Conservation (phyloP, 768 basidiomycete genomes). For the Kwoniella botswanensis region DNA sequence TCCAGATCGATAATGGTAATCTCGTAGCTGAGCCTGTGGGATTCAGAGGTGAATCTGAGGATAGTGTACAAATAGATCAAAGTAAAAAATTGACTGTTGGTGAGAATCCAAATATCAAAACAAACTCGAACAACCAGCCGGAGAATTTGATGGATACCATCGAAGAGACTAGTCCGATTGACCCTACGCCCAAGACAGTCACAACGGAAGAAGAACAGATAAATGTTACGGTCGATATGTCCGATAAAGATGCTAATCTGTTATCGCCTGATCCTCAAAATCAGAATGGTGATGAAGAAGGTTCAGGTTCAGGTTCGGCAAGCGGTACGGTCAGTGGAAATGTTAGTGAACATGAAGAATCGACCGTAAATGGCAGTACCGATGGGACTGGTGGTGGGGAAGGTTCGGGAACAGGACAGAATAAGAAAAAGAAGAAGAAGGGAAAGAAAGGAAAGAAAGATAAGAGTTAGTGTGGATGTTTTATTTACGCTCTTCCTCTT, state of each 20-base stretch:
- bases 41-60: slow-evolving; percentile 12
- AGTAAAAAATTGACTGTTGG: slow-evolving; percentile 5
- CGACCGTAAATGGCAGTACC: background rate
- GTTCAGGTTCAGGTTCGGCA: background rate
- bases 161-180: slow-evolving; percentile 13
- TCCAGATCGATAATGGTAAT: slow-evolving; percentile 35
- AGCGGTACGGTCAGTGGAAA: slow-evolving; percentile 4
- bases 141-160: slow-evolving; percentile 20
- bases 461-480: slow-evolving; percentile 8
- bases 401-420: background rate
- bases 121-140: background rate
- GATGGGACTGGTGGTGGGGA: background rate
- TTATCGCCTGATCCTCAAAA: background rate
- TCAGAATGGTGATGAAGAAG: background rate
- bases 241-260: background rate
- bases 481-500: background rate
- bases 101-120: background rate
- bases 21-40: slow-evolving; percentile 33
- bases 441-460: slow-evolving; percentile 22
- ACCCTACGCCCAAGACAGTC: background rate
- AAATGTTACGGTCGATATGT: background rate
- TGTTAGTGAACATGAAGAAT: background rate
- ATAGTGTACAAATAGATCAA: slow-evolving; percentile 3
- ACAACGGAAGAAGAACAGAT: background rate
- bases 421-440: slow-evolving; percentile 19